Evolutionary conservation across 2,329 filamentous ascomycete species (phyloP), one percentile per base, ranked within the genome.

Genomic region (Alternaria dauci): DNA sequence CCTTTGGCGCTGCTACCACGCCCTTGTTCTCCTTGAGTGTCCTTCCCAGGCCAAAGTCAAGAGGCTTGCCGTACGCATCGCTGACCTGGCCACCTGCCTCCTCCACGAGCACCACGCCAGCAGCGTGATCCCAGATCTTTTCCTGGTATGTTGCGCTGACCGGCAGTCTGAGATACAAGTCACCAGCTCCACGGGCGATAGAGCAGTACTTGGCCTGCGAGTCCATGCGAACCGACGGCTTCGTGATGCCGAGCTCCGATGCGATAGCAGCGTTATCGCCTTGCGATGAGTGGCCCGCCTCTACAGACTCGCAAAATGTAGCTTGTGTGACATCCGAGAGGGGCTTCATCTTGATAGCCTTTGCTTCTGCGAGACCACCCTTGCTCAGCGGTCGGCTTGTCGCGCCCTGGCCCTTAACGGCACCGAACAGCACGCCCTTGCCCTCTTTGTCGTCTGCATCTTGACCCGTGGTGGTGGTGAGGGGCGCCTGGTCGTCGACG

Each of bases 71-170:
- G 63, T 90, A 85, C 41, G 93, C 90, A 80, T 99, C 96, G 1
- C 93, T 96, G 55, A 99, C 94, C 73, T 91, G 84, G 50, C 95
- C 96, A 52, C 95, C 95, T 3, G 95, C 93, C 81, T 99, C 96
- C 58, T 94, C 86, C 41, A 98, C 95, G 68, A 99, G 94, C 60
- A 99, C 82, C 73, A 97, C 94, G 41, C 95, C 95, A 12, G 94
- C 95, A 18, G 95, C 95, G 79, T 99, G 95, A 77, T 99, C 95
- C 95, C 95, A 99, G 70, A 99, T 99, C 87, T 99, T 99, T 85
- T 99, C 95, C 78, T 96, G 89, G 82, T 99, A 99, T 55, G 90
- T 89, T 70, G 90, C 91, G 77, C 88, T 91, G 28, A 92, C 90
- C 4, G 95, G 95, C 59, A 99, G 82, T 55, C 96, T 88, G 59